phyloP scores from a whole-genome alignment of 129 eudicot species.

The Saposhnikovia divaricata region DNA sequence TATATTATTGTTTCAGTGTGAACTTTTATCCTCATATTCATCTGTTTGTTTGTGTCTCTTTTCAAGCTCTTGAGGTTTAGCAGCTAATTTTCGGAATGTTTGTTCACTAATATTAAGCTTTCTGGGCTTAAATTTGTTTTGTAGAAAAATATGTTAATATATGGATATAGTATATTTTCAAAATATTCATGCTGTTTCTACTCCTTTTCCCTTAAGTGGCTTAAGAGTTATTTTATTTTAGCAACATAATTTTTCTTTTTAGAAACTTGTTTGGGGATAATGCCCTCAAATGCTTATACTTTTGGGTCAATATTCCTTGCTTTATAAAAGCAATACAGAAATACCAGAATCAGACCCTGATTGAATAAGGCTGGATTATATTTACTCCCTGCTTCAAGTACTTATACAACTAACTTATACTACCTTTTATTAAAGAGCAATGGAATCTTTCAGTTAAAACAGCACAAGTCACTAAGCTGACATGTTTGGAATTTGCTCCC shows the following conservation, averaged over 20 bases:
- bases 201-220: background rate
- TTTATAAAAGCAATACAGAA: background rate
- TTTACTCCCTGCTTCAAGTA: background rate
- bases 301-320: constrained; percentile 1
- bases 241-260: background rate
- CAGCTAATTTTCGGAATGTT: background rate
- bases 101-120: background rate
- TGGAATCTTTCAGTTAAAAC: background rate
- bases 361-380: background rate
- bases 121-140: background rate
- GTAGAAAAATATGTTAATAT: no score
- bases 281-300: background rate
- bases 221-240: background rate
- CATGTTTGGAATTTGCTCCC: background rate
- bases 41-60: background rate
- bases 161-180: background rate
- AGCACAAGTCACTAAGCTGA: background rate
- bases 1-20: background rate
- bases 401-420: background rate
- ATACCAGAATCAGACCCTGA: background rate
- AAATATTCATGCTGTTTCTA: background rate
- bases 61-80: background rate
- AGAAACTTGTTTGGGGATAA: background rate
- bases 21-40: background rate
- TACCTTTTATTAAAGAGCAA: background rate